Evolutionary conservation across 768 basidiomycete genomes (phyloP), one percentile per base, ranked within the genome.

Genomic region (Boletus subcaerulescens): DNA sequence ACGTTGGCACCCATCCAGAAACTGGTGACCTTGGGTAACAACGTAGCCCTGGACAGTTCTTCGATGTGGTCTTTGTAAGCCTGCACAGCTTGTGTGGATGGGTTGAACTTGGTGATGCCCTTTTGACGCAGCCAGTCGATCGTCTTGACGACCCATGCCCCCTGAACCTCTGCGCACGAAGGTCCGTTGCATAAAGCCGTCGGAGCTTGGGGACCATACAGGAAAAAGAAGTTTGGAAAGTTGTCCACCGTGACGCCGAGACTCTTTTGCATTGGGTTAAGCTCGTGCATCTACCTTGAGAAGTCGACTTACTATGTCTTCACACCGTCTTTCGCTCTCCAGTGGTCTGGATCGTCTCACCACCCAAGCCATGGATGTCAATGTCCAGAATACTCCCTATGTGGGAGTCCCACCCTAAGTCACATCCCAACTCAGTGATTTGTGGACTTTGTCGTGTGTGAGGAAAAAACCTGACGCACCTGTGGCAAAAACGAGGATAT

Each of bases 1-100:
- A 50, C 14, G 18, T 58, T 58, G 32, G 56, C 56, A 33, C 50
- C 58, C 42, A 41, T 52, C 45, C 48, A 59, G 33, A 44, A 58
- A 45, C 50, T 58, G 14, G 46, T 11, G 39, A 49, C 50, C 47
- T 58, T 48, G 18, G 56, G 50, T 0, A 59, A 13, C 29, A 59
- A 35, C 7, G 46, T 57, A 12, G 32, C 46, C 0, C 33, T 22
- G n/a, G 32, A 51, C 26, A 59, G 3, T 4, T 32, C n/a, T 24
- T 52, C 48, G 2, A 58, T 43, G 3, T 49, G 56, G 0, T 46
- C 17, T 20, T 58, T 53, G 50, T 31, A 58, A 20, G 43, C 36
- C 5, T 26, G 33, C 5, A 43, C 6, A 7, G 56, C 56, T 12
- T 17, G 31, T 2, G 48, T 14, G 3, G 48, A 38, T 1, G 59